Base-by-base conservation (phyloP, 331 rosid species). In the Cydonia oblonga region DNA sequence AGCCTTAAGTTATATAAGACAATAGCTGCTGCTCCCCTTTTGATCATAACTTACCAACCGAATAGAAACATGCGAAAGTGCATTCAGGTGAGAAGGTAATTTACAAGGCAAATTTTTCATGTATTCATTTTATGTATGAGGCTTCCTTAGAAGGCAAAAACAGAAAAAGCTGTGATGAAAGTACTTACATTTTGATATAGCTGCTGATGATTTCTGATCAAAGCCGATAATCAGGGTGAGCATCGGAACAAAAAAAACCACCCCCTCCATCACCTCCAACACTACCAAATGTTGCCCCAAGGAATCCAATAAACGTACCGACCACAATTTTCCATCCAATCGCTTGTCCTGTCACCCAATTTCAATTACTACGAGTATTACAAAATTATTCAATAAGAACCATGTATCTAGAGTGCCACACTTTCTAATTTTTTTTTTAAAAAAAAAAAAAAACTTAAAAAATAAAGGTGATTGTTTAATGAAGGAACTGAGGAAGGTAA, bases 261-360 rank as follows among this genome's bases (percentile, higher is more conserved):
- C 83, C 83, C 14, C 79, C 82, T 18, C 83, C 79, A 33, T 74
- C 67, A 40, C 83, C 83, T 62, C 79, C 79, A 3, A 61, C 69
- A 61, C 76, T 79, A 59, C 83, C 83, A 69, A 79, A 79, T 23
- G 83, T 76, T 26, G 83, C 79, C 64, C 83, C 83, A 6, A 79
- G 40, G 18, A 57, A 74, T 54, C 79, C 79, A 38, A 74, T 33
- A 5, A 64, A 15, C 2, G 73, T 52, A 28, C 76, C 79, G 8
- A 74, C 44, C 24, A 56, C 9, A 13, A 74, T 74, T 79, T 38
- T 58, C 79, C 83, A 74, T 25, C 79, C 76, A 40, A 74, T 23
- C 22, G 25, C 66, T 74, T 63, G 16, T 69, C 75, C 83, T 79
- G 76, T 25, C 51, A 33, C 54, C 57, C 30, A 23, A 66, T 20